phyloP scores from a whole-genome alignment of 495 filamentous ascomycete species.

The Annulohypoxylon maeteangense region DNA sequence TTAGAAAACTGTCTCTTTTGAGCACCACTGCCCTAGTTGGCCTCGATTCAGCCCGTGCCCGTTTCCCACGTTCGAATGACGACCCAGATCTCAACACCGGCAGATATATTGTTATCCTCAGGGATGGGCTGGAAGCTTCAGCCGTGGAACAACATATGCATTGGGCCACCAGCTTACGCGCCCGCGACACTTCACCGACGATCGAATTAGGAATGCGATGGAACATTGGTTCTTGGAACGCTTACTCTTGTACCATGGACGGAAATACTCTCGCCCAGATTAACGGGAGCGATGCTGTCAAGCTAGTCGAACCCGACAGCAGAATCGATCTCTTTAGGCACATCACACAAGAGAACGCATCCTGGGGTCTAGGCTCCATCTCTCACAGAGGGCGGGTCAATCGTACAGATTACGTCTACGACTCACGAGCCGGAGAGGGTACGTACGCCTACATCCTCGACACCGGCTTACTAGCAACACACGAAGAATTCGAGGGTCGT shows the following conservation, averaged over 20 bases:
- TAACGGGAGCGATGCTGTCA: conserved; percentile 51
- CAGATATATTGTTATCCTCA: conserved; percentile 65
- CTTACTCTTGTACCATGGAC: conserved; percentile 55
- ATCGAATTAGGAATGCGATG: conserved; percentile 50
- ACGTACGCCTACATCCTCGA: conserved; percentile 68
- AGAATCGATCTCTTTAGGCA: conserved; percentile 37
- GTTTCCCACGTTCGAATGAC: background rate
- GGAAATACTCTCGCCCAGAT: conserved; percentile 49
- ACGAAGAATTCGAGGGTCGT: conserved; percentile 66
- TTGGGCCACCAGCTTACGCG: conserved; percentile 46
- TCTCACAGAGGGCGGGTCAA: conserved; percentile 60
- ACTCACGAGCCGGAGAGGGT: conserved; percentile 63
- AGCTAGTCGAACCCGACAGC: conserved; percentile 38
- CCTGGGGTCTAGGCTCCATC: conserved; percentile 69
- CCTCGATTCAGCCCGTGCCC: background rate
- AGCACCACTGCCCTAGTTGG: background rate
- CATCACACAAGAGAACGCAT: conserved; percentile 57
- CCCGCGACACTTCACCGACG: conserved; percentile 48
- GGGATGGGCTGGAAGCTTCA: conserved; percentile 50
- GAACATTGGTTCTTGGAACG: conserved; percentile 53
- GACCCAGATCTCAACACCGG: conserved; percentile 46
- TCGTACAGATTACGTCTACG: conserved; percentile 66
- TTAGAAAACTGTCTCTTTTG: conserved; percentile 15
- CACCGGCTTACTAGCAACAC: conserved; percentile 62
- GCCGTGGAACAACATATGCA: conserved; percentile 50